Conservation (phyloP, 1,284 basidiomycete species). For the Sporisorium sorghi region DNA sequence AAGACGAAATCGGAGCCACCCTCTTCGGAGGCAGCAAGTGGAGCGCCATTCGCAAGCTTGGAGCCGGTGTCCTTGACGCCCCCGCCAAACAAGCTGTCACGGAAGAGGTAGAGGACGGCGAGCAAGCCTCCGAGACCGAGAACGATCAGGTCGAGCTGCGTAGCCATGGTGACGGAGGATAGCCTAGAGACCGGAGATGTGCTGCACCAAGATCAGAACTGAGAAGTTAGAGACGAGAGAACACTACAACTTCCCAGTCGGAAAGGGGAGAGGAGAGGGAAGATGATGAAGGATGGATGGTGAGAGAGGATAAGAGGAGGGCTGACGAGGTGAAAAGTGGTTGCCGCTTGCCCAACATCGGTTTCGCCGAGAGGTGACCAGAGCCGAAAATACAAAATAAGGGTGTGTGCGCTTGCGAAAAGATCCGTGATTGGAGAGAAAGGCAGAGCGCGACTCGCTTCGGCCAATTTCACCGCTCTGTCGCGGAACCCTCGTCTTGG, state of each 20-base stretch:
- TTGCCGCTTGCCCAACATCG: background rate
- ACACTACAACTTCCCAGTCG: background rate
- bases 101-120: constrained; percentile 62
- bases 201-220: background rate
- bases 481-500: background rate
- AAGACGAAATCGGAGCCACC: constrained; percentile 54
- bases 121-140: constrained; percentile 53
- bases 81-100: constrained; percentile 47
- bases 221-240: background rate
- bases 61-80: constrained; percentile 43
- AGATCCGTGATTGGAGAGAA: background rate
- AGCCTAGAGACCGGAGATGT: background rate
- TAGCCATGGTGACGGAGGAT: constrained; percentile 39
- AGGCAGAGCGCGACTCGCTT: constrained; percentile 10
- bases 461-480: background rate
- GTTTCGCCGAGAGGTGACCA: background rate
- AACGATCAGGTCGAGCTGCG: constrained; percentile 52
- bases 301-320: background rate
- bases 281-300: background rate
- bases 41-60: constrained; percentile 54
- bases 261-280: background rate
- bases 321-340: background rate
- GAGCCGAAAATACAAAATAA: background rate
- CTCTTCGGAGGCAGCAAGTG: constrained; percentile 24
- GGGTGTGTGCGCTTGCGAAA: background rate